phyloP scores from a whole-genome alignment of 768 basidiomycete genomes.

The Calocera viscosa region DNA sequence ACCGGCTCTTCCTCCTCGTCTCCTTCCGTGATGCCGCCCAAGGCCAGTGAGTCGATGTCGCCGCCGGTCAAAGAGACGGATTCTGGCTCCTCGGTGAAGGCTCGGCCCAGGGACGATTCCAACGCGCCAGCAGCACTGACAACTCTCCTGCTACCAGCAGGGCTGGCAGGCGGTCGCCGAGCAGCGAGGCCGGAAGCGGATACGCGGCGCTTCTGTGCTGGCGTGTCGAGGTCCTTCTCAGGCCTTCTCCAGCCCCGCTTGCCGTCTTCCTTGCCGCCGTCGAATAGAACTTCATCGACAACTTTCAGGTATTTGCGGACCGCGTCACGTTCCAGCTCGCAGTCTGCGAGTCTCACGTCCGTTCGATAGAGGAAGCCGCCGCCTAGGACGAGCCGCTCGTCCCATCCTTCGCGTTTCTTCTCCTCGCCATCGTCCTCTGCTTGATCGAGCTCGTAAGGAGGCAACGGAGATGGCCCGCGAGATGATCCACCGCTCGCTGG shows the following conservation, averaged over 20 bases:
- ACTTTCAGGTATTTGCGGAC: slow-evolving; percentile 55
- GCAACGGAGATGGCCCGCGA: not conserved
- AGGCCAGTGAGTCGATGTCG: slow-evolving; percentile 25
- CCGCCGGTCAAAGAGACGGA: slow-evolving; percentile 39
- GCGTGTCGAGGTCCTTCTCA: slow-evolving; percentile 5
- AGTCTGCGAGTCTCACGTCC: slow-evolving; percentile 42
- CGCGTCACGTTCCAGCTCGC: slow-evolving; percentile 45
- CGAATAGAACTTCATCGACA: slow-evolving; percentile 69
- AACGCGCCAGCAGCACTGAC: slow-evolving; percentile 47
- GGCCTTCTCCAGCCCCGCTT: slow-evolving; percentile 36
- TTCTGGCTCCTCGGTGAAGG: slow-evolving; percentile 44
- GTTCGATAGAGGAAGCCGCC: slow-evolving; percentile 73
- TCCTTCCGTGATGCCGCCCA: slow-evolving; percentile 31
- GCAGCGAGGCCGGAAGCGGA: slow-evolving; percentile 11
- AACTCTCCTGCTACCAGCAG: slow-evolving; percentile 33
- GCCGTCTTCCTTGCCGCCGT: slow-evolving; percentile 38
- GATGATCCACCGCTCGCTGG: not conserved
- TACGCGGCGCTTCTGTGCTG: not conserved
- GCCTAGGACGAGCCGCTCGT: slow-evolving; percentile 64
- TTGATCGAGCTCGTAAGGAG: not conserved
- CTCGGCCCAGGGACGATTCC: slow-evolving; percentile 39
- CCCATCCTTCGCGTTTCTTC: slow-evolving; percentile 63
- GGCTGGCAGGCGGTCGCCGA: not conserved
- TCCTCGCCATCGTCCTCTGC: slow-evolving; percentile 34
- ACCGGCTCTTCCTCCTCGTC: slow-evolving; percentile 51